Conservation (phyloP, 352 stramenopile species). For the Pythium chondricola region DNA sequence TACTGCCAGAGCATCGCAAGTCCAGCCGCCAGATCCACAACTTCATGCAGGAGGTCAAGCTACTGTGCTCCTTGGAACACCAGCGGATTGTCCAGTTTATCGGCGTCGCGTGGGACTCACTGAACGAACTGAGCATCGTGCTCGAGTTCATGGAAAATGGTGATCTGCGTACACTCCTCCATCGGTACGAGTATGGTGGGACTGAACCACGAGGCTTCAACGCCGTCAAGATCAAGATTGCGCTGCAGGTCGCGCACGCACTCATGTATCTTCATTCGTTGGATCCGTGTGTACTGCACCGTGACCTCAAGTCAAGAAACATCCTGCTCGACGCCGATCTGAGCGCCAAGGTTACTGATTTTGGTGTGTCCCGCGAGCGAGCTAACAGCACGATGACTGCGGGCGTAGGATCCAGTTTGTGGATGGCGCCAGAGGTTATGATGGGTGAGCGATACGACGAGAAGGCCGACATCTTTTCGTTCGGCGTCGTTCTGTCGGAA, state of each 20-base stretch:
- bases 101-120: slow-evolving; percentile 49
- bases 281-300: slow-evolving; percentile 5
- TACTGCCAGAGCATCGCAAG: slow-evolving; percentile 40
- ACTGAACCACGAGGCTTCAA: slow-evolving; percentile 3
- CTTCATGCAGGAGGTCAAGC: slow-evolving; percentile 47
- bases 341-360: slow-evolving; percentile 12
- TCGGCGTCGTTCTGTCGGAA: slow-evolving; percentile 19
- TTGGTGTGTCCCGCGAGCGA: slow-evolving; percentile 11
- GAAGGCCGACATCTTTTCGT: slow-evolving; percentile 17
- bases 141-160: slow-evolving; percentile 22
- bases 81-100: slow-evolving; percentile 58
- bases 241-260: slow-evolving; percentile 9
- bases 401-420: slow-evolving; percentile 6
- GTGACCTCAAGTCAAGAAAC: slow-evolving; percentile 13
- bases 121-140: slow-evolving; percentile 19
- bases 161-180: slow-evolving; percentile 9
- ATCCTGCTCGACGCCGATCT: slow-evolving; percentile 9
- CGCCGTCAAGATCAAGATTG: slow-evolving; percentile 11
- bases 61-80: slow-evolving; percentile 54
- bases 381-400: slow-evolving; percentile 10
- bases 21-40: slow-evolving; percentile 46
- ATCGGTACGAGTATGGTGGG: not conserved
- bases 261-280: slow-evolving; percentile 13
- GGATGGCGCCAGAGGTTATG: slow-evolving; percentile 21
- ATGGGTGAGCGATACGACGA: slow-evolving; percentile 11